These are phyloP conservation scores for Maudiozyma pseudohumilis DNA, from an alignment of 805 yeast genomes.

Conservation along the genomic window DNA sequence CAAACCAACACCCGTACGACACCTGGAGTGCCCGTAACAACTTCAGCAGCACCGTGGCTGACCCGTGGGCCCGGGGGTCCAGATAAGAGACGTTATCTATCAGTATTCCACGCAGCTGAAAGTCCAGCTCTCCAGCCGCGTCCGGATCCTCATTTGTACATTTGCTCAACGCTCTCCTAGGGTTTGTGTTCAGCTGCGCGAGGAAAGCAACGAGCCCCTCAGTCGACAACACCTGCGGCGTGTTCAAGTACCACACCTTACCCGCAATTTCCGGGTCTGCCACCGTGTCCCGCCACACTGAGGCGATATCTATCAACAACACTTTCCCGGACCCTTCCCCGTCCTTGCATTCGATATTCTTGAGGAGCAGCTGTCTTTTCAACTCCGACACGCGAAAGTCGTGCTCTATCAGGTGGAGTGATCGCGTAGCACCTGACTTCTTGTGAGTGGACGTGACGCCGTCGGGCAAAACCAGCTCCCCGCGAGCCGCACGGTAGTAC, in stretches of 20 bases:
- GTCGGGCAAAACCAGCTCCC: too few relatives aligned
- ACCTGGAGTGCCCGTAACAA: slow-evolving; percentile 14
- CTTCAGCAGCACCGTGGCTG: slow-evolving; percentile 12
- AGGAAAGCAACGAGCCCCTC: slow-evolving; percentile 17
- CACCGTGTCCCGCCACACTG: slow-evolving; percentile 5
- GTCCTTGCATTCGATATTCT: background rate
- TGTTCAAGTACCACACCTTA: slow-evolving; percentile 12
- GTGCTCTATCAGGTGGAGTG: slow-evolving; percentile 21
- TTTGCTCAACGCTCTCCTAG: slow-evolving; percentile 17
- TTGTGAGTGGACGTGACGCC: too few relatives aligned
- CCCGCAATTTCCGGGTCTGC: background rate
- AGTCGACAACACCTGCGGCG: slow-evolving; percentile 14
- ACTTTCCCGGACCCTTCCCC: background rate
- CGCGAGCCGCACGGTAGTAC: slow-evolving; percentile 16
- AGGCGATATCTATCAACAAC: slow-evolving; percentile 19
- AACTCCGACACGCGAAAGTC: slow-evolving; percentile 14
- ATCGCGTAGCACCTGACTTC: slow-evolving; percentile 1
- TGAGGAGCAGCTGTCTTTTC: slow-evolving; percentile 7
- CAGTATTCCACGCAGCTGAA: slow-evolving; percentile 15
- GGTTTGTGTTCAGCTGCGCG: slow-evolving; percentile 16
- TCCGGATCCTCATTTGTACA: slow-evolving; percentile 10
- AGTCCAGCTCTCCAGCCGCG: too few relatives aligned
- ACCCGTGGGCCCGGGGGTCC: slow-evolving; percentile 2
- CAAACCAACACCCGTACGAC: slow-evolving; percentile 23
- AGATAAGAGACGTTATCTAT: slow-evolving; percentile 27